Percentiles rank a stretch among this genome's conserved stretches.
Evolutionary conservation across 139 green algal genomes (phyloP).

Genomic region (Coccomyxa sp.): DNA sequence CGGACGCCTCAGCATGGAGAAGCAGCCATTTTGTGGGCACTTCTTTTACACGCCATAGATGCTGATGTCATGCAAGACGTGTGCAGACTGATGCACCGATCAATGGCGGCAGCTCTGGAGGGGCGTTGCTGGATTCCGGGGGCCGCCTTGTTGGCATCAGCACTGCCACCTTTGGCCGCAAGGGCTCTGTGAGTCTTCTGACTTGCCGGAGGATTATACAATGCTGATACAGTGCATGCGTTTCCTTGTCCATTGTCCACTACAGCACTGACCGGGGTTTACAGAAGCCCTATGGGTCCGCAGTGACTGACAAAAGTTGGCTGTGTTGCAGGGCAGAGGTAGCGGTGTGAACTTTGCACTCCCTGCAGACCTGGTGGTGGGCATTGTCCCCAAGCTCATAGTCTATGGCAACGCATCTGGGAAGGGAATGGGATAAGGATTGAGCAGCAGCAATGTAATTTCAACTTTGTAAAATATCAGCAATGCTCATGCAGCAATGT

Average conservation of each 20-base stretch:
- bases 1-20: neutral
- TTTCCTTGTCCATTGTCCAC: neutral
- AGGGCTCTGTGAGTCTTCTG: constrained; percentile 6
- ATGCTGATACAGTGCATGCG: neutral
- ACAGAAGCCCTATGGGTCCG: neutral
- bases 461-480: no score
- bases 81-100: constrained; percentile 84
- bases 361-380: constrained; percentile 42
- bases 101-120: constrained; percentile 72
- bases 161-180: constrained; percentile 65
- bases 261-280: neutral
- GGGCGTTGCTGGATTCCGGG: constrained; percentile 72
- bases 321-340: constrained; percentile 37
- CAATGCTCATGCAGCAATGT: no score
- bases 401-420: constrained; percentile 54
- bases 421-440: constrained; percentile 17
- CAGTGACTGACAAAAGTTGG: neutral
- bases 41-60: no score
- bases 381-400: constrained; percentile 65
- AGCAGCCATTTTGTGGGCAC: neutral
- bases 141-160: constrained; percentile 68
- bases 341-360: constrained; percentile 76
- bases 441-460: constrained; percentile 3
- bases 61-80: no score
- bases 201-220: neutral